A percentile compares a stretch with the other conserved stretches of the same genome.
Evolutionary conservation across 108 stramenopile species (phyloP).

Genomic region (Discostella pseudostelligera): DNA sequence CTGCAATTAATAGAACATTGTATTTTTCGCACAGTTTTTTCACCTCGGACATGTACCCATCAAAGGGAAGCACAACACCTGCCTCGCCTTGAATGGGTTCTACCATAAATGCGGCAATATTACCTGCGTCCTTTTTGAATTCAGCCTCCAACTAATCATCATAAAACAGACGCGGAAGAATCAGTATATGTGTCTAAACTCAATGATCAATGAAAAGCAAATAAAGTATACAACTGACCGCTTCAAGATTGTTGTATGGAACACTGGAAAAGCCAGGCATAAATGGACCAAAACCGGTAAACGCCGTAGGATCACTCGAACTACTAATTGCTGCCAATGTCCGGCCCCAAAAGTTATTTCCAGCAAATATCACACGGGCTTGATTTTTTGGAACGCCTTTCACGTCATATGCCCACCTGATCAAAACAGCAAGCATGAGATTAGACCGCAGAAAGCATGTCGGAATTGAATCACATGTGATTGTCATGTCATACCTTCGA

Average conservation of each 20-base stretch:
- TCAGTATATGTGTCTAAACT: not conserved
- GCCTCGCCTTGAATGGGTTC: conserved; percentile 99
- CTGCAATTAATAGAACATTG: conserved; percentile 96
- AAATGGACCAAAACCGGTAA: conserved; percentile 87
- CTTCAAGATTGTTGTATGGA: conserved; percentile 86
- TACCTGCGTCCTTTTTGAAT: conserved; percentile 77
- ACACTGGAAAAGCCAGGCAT: conserved; percentile 95
- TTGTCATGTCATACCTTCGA: conserved; percentile 47
- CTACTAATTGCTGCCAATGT: conserved; percentile 96
- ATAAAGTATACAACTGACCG: conserved; percentile 16
- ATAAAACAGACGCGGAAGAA: conserved; percentile 1
- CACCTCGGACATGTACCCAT: conserved; percentile 93
- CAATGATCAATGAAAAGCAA: not conserved
- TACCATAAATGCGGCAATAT: conserved; percentile 98
- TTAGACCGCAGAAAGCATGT: not conserved
- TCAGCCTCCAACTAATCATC: conserved; percentile 67
- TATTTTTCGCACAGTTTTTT: conserved; percentile 89
- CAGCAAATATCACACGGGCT: conserved; percentile 91
- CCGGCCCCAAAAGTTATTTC: conserved; percentile 99
- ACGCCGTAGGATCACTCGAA: conserved; percentile 94
- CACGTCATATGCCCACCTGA: conserved; percentile 90
- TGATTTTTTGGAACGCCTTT: conserved; percentile 92
- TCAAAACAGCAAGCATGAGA: conserved; percentile 1
- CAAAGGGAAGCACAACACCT: conserved; percentile 96
- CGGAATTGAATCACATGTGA: not conserved